Conservation (phyloP, 1,139 yeast species). For the Diutina neorugosa region DNA sequence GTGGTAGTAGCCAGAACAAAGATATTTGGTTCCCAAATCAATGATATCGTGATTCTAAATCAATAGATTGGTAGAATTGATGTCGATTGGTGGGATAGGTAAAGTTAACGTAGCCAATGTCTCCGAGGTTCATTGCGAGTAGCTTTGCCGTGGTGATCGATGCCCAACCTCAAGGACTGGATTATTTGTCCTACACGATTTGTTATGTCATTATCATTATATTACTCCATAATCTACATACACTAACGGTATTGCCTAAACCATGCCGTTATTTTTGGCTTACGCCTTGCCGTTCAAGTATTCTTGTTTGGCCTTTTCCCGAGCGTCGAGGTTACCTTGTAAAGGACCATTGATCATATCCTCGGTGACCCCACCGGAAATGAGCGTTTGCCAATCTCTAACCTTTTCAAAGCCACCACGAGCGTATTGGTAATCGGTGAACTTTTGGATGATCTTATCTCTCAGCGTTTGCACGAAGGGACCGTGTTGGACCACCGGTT, state of each 20-base stretch:
- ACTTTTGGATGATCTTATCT: slow-evolving; percentile 54
- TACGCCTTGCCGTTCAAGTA: slow-evolving; percentile 11
- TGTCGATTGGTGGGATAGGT: too few species aligned
- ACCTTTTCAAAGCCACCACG: slow-evolving; percentile 67
- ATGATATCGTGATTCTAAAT: too few species aligned
- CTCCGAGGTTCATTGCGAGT: too few species aligned
- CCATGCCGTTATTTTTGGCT: too few species aligned
- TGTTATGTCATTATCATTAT: background rate
- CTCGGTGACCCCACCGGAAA: slow-evolving; percentile 46
- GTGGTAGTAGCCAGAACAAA: too few species aligned
- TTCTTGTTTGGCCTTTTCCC: slow-evolving; percentile 18
- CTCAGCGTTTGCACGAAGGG: slow-evolving; percentile 71
- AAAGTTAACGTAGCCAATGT: too few species aligned
- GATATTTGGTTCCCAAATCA: too few species aligned
- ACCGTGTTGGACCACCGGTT: slow-evolving; percentile 76
- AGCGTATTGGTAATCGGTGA: slow-evolving; percentile 56
- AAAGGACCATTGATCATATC: slow-evolving; percentile 31
- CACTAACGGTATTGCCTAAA: too few species aligned
- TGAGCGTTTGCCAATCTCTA: slow-evolving; percentile 54
- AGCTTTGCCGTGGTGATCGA: too few species aligned
- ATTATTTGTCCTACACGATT: background rate
- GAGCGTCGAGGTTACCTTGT: slow-evolving; percentile 21
- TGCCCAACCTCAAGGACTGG: too few species aligned
- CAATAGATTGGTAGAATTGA: too few species aligned
- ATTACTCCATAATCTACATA: background rate